Base-by-base conservation (phyloP, 306 rosid species). In the Parietaria judaica region DNA sequence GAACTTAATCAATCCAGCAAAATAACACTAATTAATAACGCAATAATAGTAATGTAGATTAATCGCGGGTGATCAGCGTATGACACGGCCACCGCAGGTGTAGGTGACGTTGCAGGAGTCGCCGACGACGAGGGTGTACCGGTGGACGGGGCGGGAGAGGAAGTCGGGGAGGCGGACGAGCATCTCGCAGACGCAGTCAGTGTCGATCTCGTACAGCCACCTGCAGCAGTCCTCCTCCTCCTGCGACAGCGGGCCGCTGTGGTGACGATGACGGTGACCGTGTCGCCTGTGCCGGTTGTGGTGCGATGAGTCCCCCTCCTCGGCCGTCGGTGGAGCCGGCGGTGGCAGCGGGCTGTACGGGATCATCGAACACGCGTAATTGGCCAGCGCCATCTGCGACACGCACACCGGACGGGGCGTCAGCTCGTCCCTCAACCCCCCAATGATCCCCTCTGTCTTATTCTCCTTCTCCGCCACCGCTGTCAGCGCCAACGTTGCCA, bases 111-210 rank as follows among this genome's bases (percentile, higher is more conserved):
- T 55, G 76, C 96, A 88, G 3, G 68, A 38, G 7, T 80, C 82
- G 17, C 84, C 85, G 9, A 92, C 63, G 13, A 6, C 7, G n/a
- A 88, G 6, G 1, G 78, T n/a, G 78, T 80, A 80, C 31, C 58
- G 56, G 70, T 92, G 98, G 44, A 51, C 8, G 16, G 98, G 88
- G 72, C 78, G 82, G 13, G 56, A 35, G 14, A 88, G 86, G 77
- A 85, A 92, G n/a, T 71, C 45, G 5, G 97, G 91, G 83, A 90
- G 66, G 39, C 54, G 87, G 52, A 61, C 47, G 3, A 90, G 78
- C 65, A 81, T 31, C 8, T 85, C 87, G 63, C 98, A 88, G 31
- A 88, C 88, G 43, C 98, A 91, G 35, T 80, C 68, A 58, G 13
- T 66, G 50, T 88, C 96, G 8, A 92, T 74, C 51, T 76, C 78